Base-by-base conservation (phyloP, 345 rosid genomes). In the Eucalyptus guilfoylei region DNA sequence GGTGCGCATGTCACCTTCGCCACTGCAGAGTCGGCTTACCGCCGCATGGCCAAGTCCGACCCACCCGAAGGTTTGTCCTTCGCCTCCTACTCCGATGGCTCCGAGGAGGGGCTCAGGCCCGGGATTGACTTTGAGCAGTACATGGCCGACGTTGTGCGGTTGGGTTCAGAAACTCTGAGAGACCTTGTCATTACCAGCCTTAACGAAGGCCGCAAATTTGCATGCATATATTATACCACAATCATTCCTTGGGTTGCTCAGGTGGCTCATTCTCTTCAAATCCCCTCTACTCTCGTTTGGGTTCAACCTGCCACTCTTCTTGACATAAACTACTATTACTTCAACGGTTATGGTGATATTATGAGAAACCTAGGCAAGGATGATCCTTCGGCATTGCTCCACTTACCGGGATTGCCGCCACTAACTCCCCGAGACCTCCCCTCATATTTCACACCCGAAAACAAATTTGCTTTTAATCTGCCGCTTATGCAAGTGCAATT, bases 241-340 rank as follows among this genome's bases (percentile, higher is more conserved):
- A 91, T 95, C 11, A 88, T 96, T 28, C 95, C 94, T 1, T 97
- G 97, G 96, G 97, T 88, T 1, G 92, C 89, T 0, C 91, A 87
- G 34, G 95, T 93, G 88, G 97, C 98, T 86, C 94, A 93, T 87
- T 91, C 81, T 17, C 87, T 91, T 48, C 50, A 90, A 48, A 89
- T 95, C 30, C 95, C 96, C 1, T 58, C 93, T 0, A 89, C 93
- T 0, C 90, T 94, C 5, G 90, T 96, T 6, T 97, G 99, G 97
- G 91, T 89, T 47, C 98, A 97, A 42, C 94, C 98, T 1, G 97
- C 99, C 1, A 91, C 94, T 1, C 95, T 95, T 11, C 89, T 97
- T 2, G 93, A 90, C 87, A 89, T 95, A 86, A 95, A 94, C 86
- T 92, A 95, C 89, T 91, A 94, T 89, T 93, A 92, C 92, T 93